A percentile compares a stretch with the other conserved stretches of the same genome.
phyloP scores from a whole-genome alignment of 495 filamentous ascomycete genomes.

The Aspergillus leporis region DNA sequence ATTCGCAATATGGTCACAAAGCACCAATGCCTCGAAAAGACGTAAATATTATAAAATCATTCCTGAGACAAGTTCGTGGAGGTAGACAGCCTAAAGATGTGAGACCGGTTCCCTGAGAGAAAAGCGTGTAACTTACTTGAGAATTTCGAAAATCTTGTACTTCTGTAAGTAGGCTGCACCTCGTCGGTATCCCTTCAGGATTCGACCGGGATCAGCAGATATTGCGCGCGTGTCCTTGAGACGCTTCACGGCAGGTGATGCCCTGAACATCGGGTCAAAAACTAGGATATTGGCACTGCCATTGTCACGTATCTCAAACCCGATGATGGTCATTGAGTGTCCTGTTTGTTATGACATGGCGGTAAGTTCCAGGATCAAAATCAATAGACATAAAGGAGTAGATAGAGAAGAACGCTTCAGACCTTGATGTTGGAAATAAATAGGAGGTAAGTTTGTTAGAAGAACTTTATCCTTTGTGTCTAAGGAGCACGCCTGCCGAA shows the following conservation, averaged over 20 bases:
- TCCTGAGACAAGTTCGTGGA: neutral
- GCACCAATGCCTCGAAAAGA: neutral
- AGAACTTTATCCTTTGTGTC: conserved; percentile 54
- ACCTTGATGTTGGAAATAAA: conserved; percentile 90
- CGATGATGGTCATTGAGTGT: conserved; percentile 91
- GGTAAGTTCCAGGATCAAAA: neutral
- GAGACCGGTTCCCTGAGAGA: conserved; percentile 1
- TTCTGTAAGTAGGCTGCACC: conserved; percentile 65
- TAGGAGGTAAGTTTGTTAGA: conserved; percentile 70
- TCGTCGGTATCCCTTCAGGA: conserved; percentile 71
- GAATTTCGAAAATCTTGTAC: conserved; percentile 74
- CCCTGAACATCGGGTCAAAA: conserved; percentile 86
- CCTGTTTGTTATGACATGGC: conserved; percentile 44
- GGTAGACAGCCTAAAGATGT: conserved; percentile 12
- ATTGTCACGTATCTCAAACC: conserved; percentile 68
- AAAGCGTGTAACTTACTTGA: conserved; percentile 56
- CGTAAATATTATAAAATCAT: neutral
- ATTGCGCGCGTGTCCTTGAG: conserved; percentile 49
- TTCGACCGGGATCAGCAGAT: conserved; percentile 49
- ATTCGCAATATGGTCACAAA: neutral
- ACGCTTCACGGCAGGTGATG: conserved; percentile 60
- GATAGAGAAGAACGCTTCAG: conserved; percentile 15
- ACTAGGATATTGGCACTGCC: conserved; percentile 74
- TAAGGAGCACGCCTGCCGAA: conserved; percentile 49
- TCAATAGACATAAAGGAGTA: neutral